These are phyloP conservation scores for Podospora didyma DNA, from an alignment of 495 filamentous ascomycete species.

Conservation along the genomic window DNA sequence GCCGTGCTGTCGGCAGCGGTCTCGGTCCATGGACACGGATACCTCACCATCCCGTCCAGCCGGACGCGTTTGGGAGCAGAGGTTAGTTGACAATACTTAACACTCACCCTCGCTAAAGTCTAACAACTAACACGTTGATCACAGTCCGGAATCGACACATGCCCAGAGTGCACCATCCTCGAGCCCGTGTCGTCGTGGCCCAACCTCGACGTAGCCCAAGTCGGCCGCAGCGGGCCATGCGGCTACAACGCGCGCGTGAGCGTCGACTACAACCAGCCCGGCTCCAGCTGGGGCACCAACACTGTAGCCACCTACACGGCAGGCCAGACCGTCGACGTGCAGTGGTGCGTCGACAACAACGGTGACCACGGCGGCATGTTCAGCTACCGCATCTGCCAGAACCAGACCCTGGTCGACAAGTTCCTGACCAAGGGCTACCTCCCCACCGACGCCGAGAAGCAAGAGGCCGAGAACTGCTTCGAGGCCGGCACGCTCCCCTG, in stretches of 20 bases:
- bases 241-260: constrained; percentile 54
- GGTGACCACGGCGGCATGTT: constrained; percentile 60
- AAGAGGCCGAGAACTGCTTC: constrained; percentile 53
- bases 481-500: constrained; percentile 44
- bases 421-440: constrained; percentile 48
- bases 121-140: background rate
- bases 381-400: constrained; percentile 51
- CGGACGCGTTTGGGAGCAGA: constrained; percentile 45
- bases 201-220: constrained; percentile 39
- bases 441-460: constrained; percentile 51
- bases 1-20: constrained; percentile 11
- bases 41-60: constrained; percentile 43
- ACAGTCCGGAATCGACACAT: constrained; percentile 48
- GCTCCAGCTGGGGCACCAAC: constrained; percentile 39
- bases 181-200: constrained; percentile 53
- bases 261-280: constrained; percentile 53
- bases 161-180: constrained; percentile 54
- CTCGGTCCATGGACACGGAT: constrained; percentile 41
- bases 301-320: constrained; percentile 44
- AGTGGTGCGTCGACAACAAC: constrained; percentile 58
- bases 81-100: constrained; percentile 21
- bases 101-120: background rate
- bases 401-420: constrained; percentile 49
- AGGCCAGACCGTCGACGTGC: constrained; percentile 44
- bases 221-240: constrained; percentile 51